Percentiles rank a stretch among this genome's conserved stretches.
Evolutionary conservation across 2,329 filamentous ascomycete genomes (phyloP).

Genomic region (Trichophyton schoenleinii): DNA sequence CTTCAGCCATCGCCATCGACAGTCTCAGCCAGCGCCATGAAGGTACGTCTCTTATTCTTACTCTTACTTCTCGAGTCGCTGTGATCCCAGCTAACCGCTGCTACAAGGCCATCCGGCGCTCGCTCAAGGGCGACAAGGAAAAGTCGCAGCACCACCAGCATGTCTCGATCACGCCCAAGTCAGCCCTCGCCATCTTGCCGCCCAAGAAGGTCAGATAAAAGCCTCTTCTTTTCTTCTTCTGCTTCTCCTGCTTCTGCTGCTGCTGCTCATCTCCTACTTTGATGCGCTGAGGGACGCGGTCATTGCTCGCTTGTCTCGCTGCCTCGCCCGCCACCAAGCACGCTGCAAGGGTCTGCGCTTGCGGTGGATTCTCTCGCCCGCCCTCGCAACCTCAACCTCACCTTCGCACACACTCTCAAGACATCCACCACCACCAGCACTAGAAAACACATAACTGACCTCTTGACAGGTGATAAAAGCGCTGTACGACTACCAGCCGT

Average conservation of each 20-base stretch:
- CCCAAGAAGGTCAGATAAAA: conserved; percentile 66
- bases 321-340: neutral
- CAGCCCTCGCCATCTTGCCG: conserved; percentile 75
- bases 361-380: too few relatives aligned
- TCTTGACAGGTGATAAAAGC: conserved; percentile 69
- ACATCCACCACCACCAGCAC: neutral
- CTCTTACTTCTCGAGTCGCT: too few relatives aligned
- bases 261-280: conserved; percentile 6
- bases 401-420: too few relatives aligned
- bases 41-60: neutral
- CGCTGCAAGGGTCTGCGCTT: too few relatives aligned
- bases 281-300: too few relatives aligned
- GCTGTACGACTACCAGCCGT: conserved; percentile 79
- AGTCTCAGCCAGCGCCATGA: neutral
- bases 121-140: conserved; percentile 79
- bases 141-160: conserved; percentile 46
- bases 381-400: too few relatives aligned
- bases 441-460: neutral
- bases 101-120: conserved; percentile 63
- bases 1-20: too few relatives aligned
- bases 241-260: too few relatives aligned
- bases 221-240: conserved; percentile 7
- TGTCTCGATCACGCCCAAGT: conserved; percentile 69
- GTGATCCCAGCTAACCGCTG: neutral
- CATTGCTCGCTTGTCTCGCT: neutral